These are phyloP conservation scores for Sisymbrium altissimum DNA, from an alignment of 345 rosid genomes.

Conservation along the genomic window DNA sequence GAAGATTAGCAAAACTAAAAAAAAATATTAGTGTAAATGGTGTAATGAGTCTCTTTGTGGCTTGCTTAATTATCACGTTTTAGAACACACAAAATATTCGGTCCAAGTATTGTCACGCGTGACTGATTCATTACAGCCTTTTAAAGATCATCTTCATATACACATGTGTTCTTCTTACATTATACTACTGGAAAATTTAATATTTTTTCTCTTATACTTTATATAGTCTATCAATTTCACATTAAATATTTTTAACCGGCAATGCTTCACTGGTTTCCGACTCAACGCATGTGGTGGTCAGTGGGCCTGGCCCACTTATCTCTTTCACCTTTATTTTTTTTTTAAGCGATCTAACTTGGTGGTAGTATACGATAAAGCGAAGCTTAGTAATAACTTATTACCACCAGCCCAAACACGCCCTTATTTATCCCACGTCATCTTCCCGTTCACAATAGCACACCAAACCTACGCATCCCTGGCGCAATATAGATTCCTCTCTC, in stretches of 20 bases:
- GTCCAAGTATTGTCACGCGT: conserved; percentile 30
- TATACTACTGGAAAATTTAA: background rate
- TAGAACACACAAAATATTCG: conserved; percentile 9
- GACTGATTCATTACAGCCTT: conserved; percentile 28
- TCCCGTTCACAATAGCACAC: conserved; percentile 16
- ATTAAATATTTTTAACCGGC: conserved; percentile 26
- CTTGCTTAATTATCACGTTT: conserved; percentile 32
- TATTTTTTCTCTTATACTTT: background rate
- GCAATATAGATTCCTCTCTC: conserved; percentile 28
- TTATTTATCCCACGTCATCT: conserved; percentile 22
- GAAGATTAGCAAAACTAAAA: conserved; percentile 5
- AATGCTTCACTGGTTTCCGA: conserved; percentile 58
- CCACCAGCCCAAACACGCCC: conserved; percentile 35
- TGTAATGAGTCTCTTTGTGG: conserved; percentile 20
- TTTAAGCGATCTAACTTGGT: conserved; percentile 35
- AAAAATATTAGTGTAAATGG: background rate
- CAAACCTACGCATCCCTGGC: conserved; percentile 27
- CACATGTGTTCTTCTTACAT: conserved; percentile 27
- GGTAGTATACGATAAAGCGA: conserved; percentile 55
- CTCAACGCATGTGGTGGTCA: conserved; percentile 68
- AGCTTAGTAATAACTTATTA: conserved; percentile 19
- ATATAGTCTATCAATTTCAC: background rate
- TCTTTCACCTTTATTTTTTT: background rate
- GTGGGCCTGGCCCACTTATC: conserved; percentile 54
- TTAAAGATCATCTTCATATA: background rate